phyloP scores from a whole-genome alignment of 2,329 filamentous ascomycete species.

The Fusarium phyllophilum region DNA sequence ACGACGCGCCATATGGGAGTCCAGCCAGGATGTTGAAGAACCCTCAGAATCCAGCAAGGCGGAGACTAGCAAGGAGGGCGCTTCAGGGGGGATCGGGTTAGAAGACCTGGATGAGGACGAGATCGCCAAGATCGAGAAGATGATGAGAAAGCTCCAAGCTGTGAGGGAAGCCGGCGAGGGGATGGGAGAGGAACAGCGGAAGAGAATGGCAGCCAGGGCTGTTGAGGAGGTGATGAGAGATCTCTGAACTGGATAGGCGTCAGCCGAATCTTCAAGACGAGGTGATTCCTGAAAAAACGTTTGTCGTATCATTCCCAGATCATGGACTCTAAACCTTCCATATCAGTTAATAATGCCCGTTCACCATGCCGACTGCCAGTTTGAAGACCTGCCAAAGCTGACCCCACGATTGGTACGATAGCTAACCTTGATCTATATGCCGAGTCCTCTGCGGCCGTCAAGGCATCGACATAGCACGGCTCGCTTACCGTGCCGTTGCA shows the following conservation, averaged over 20 bases:
- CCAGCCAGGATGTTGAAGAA: constrained; percentile 42
- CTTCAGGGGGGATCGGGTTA: constrained; percentile 42
- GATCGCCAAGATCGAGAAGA: constrained; percentile 67
- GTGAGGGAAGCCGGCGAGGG: constrained; percentile 68
- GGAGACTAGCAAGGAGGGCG: constrained; percentile 23
- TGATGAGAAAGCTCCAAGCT: constrained; percentile 73
- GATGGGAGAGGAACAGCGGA: constrained; percentile 69
- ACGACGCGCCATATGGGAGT: constrained; percentile 62
- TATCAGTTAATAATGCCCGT: neutral
- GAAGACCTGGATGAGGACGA: constrained; percentile 61
- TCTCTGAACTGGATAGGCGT: constrained; percentile 47
- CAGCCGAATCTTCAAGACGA: neutral
- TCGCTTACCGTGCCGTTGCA: constrained; percentile 26
- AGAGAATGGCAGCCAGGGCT: constrained; percentile 68
- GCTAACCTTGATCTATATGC: constrained; percentile 6
- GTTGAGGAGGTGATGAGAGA: constrained; percentile 74
- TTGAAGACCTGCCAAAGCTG: neutral
- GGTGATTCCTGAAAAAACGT: neutral
- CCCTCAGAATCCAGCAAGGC: constrained; percentile 7
- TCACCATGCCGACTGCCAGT: neutral
- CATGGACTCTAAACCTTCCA: neutral
- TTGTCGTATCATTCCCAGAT: neutral
- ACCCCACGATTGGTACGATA: neutral
- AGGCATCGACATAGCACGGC: neutral
- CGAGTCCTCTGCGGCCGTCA: neutral